A percentile compares a stretch with the other conserved stretches of the same genome.
These are phyloP conservation scores for Agroathelia rolfsii DNA, from an alignment of 1,284 basidiomycete genomes.

Conservation along the genomic window DNA sequence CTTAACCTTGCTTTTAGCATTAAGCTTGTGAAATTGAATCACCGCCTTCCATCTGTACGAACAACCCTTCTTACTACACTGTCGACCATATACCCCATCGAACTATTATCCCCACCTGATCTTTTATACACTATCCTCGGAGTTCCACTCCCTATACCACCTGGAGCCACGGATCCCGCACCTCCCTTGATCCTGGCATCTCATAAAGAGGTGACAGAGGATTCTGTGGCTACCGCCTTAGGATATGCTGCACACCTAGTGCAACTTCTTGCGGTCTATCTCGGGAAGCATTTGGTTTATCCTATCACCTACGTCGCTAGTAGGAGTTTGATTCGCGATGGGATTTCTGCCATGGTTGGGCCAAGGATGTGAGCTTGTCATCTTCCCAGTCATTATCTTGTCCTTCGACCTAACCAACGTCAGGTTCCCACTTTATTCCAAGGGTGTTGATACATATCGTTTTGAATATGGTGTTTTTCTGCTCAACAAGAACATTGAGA, in stretches of 20 bases:
- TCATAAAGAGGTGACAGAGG: slow-evolving; percentile 71
- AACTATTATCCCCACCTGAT: slow-evolving; percentile 70
- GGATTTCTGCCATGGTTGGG: slow-evolving; percentile 88
- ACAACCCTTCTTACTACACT: slow-evolving; percentile 69
- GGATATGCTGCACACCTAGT: slow-evolving; percentile 83
- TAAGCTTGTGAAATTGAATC: slow-evolving; percentile 1
- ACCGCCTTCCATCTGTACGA: slow-evolving; percentile 44
- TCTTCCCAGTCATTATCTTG: slow-evolving; percentile 6
- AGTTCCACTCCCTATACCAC: slow-evolving; percentile 79
- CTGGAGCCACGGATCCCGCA: slow-evolving; percentile 66
- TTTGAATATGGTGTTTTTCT: slow-evolving; percentile 98
- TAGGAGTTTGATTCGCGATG: slow-evolving; percentile 80
- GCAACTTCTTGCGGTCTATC: slow-evolving; percentile 71
- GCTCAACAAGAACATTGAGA: slow-evolving; percentile 94
- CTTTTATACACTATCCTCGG: slow-evolving; percentile 78
- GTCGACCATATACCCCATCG: slow-evolving; percentile 80
- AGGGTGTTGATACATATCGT: slow-evolving; percentile 90
- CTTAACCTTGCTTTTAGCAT: slow-evolving; percentile 2
- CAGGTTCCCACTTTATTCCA: slow-evolving; percentile 91
- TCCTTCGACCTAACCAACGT: slow-evolving; percentile 10
- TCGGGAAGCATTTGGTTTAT: slow-evolving; percentile 73
- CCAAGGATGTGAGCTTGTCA: slow-evolving; percentile 66
- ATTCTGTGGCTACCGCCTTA: slow-evolving; percentile 74
- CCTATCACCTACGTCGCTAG: slow-evolving; percentile 85
- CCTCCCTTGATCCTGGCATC: slow-evolving; percentile 67